These are phyloP conservation scores for Trichoderma breve DNA, from an alignment of 2,329 filamentous ascomycete genomes.

Conservation along the genomic window DNA sequence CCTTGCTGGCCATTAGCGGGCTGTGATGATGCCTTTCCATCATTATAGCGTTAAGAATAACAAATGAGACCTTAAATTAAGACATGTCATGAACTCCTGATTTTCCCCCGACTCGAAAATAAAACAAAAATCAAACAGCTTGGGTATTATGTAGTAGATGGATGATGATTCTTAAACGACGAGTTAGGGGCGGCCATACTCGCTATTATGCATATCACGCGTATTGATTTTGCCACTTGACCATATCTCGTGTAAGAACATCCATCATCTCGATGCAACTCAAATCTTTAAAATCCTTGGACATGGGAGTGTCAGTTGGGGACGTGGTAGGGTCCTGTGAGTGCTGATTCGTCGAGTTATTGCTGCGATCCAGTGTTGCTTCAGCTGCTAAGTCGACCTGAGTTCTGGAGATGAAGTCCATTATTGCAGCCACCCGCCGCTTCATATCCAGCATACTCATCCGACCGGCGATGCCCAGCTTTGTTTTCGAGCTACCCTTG, in stretches of 20 bases:
- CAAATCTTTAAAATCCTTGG: conserved; percentile 68
- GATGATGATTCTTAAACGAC: background rate
- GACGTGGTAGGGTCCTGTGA: conserved; percentile 22
- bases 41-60: background rate
- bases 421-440: conserved; percentile 75
- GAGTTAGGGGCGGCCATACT: background rate
- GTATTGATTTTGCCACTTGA: conserved; percentile 81
- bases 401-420: conserved; percentile 86
- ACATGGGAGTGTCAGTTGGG: conserved; percentile 20
- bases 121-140: background rate
- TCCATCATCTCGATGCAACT: conserved; percentile 90
- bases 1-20: background rate
- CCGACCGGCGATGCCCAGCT: conserved; percentile 58
- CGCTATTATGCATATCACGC: conserved; percentile 36
- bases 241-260: conserved; percentile 71
- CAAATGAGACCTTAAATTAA: background rate
- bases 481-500: conserved; percentile 55
- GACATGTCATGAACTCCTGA: background rate
- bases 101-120: background rate
- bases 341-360: conserved; percentile 34
- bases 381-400: conserved; percentile 82
- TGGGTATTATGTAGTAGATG: background rate
- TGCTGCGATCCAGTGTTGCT: conserved; percentile 46
- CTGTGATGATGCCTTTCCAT: background rate
- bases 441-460: conserved; percentile 87